Evolutionary conservation across 495 filamentous ascomycete species (phyloP).

Genomic region (Penicillium egyptiacum): DNA sequence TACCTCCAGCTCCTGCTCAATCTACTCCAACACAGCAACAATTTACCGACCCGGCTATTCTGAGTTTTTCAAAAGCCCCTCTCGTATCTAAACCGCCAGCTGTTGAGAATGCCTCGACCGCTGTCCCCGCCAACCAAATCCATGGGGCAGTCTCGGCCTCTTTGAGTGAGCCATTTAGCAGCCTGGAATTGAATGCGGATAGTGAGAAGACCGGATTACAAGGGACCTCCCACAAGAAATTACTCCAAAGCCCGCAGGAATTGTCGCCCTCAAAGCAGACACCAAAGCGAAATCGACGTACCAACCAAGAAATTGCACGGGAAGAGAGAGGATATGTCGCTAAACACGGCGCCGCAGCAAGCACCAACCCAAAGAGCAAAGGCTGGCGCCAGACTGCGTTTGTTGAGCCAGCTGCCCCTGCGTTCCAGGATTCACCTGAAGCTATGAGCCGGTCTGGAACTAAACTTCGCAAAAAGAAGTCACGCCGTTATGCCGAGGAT

Average conservation of each 20-base stretch:
- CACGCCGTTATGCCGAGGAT: slow-evolving; percentile 55
- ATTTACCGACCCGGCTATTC: slow-evolving; percentile 58
- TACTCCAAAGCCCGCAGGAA: slow-evolving; percentile 22
- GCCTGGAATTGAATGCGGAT: slow-evolving; percentile 37
- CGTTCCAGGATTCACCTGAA: slow-evolving; percentile 28
- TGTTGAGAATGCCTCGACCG: slow-evolving; percentile 3
- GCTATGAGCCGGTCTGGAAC: slow-evolving; percentile 25
- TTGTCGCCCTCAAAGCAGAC: slow-evolving; percentile 20
- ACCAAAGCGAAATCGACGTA: slow-evolving; percentile 36
- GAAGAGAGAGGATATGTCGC: slow-evolving; percentile 21
- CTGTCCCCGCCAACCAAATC: slow-evolving; percentile 7
- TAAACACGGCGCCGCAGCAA: slow-evolving; percentile 39
- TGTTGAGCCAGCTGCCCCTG: slow-evolving; percentile 49
- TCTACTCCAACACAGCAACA: slow-evolving; percentile 24
- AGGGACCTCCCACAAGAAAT: slow-evolving; percentile 19
- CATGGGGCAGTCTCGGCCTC: slow-evolving; percentile 30
- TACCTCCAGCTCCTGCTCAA: slow-evolving; percentile 8
- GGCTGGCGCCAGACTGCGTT: slow-evolving; percentile 87
- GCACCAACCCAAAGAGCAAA: slow-evolving; percentile 52
- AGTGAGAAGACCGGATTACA: slow-evolving; percentile 11
- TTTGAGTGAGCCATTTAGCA: slow-evolving; percentile 46
- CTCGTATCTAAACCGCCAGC: slow-evolving; percentile 11
- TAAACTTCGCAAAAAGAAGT: slow-evolving; percentile 55
- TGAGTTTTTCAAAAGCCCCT: slow-evolving; percentile 45
- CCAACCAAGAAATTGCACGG: slow-evolving; percentile 30